Evolutionary conservation across 2,329 filamentous ascomycete species (phyloP).

Genomic region (Fusarium aywerte): DNA sequence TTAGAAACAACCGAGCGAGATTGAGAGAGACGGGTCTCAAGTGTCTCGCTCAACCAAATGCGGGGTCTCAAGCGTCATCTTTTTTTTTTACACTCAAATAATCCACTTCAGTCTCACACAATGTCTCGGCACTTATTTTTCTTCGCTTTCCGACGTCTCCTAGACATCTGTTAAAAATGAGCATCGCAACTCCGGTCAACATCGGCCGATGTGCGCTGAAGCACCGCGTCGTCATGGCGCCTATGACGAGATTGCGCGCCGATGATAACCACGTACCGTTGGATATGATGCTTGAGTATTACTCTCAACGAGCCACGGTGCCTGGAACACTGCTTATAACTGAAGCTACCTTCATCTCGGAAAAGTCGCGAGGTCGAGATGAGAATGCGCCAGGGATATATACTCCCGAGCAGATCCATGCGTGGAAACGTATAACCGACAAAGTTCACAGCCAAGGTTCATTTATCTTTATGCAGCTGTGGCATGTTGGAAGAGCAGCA

Average conservation of each 20-base stretch:
- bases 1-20: slow-evolving; percentile 17
- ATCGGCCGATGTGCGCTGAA: slow-evolving; percentile 15
- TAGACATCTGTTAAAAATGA: no score
- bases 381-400: slow-evolving; percentile 19
- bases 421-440: slow-evolving; percentile 3
- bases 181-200: background rate
- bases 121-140: background rate
- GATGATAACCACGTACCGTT: slow-evolving; percentile 12
- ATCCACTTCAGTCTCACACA: background rate
- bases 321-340: slow-evolving; percentile 28
- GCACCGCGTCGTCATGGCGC: slow-evolving; percentile 27
- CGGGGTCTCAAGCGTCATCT: background rate
- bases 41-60: slow-evolving; percentile 20
- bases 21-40: slow-evolving; percentile 11
- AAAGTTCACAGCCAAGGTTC: slow-evolving; percentile 19
- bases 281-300: slow-evolving; percentile 25
- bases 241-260: slow-evolving; percentile 17
- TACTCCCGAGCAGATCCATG: background rate
- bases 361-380: slow-evolving; percentile 3
- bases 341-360: slow-evolving; percentile 15
- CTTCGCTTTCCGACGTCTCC: background rate
- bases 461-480: slow-evolving; percentile 25
- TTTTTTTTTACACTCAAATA: background rate
- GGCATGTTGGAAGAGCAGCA: slow-evolving; percentile 21
- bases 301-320: slow-evolving; percentile 22